phyloP scores from a whole-genome alignment of 1,284 basidiomycete species.

The Thecaphora frezii region DNA sequence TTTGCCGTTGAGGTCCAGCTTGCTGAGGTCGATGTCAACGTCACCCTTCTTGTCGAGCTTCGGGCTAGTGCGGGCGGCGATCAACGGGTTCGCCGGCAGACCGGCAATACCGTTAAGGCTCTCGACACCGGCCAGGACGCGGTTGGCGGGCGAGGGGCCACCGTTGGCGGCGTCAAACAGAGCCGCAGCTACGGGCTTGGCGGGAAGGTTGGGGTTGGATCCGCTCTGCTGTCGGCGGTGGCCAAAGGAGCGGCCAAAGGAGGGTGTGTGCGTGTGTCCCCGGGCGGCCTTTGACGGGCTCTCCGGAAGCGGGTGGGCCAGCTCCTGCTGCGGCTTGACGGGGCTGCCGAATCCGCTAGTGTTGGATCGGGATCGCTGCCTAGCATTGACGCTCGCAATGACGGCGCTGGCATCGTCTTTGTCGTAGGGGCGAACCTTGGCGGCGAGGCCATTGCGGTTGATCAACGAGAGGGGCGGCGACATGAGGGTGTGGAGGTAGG shows the following conservation, averaged over 20 bases:
- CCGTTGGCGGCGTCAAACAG: conserved; percentile 53
- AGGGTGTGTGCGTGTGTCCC: conserved; percentile 20
- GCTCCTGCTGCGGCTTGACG: conserved; percentile 27
- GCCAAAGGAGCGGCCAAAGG: conserved; percentile 26
- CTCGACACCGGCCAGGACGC: conserved; percentile 32
- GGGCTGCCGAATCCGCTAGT: conserved; percentile 27
- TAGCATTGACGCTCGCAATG: conserved; percentile 79
- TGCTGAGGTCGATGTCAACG: not conserved
- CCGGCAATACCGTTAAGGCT: conserved; percentile 34
- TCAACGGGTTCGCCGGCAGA: conserved; percentile 30
- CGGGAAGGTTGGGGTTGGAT: conserved; percentile 40
- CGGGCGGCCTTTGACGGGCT: conserved; percentile 16
- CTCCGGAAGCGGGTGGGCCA: conserved; percentile 12
- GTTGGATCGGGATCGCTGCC: conserved; percentile 56
- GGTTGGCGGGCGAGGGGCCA: conserved; percentile 48
- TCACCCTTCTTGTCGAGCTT: conserved; percentile 6
- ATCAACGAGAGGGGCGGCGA: conserved; percentile 66
- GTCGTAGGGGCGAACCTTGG: conserved; percentile 81
- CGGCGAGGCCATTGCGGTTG: conserved; percentile 60
- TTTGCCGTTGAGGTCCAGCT: not conserved
- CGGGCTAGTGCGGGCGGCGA: conserved; percentile 14
- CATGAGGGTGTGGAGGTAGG: conserved; percentile 80
- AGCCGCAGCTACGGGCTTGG: conserved; percentile 51
- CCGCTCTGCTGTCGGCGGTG: conserved; percentile 45
- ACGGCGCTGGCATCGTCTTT: conserved; percentile 86